Evolutionary conservation across 345 rosid genomes (phyloP).

Genomic region (Brassica cretica): DNA sequence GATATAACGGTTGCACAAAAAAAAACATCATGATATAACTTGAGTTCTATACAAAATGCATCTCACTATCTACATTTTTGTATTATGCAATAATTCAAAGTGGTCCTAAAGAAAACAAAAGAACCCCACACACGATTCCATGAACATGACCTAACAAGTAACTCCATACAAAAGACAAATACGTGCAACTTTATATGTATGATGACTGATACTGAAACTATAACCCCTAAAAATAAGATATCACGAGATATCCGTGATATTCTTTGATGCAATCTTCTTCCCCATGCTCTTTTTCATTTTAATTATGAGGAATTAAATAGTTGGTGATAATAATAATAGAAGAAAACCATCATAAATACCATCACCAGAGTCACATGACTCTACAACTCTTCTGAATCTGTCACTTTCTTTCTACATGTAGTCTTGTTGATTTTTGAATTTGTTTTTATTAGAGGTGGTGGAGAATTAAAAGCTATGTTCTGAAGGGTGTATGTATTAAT

Average conservation of each 20-base stretch:
- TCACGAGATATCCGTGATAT: constrained; percentile 73
- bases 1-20: too few relatives aligned
- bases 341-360: constrained; percentile 36
- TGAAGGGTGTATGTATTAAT: constrained; percentile 7
- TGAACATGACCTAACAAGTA: constrained; percentile 36
- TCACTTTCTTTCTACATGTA: constrained; percentile 42
- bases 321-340: constrained; percentile 27
- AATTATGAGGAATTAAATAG: constrained; percentile 16
- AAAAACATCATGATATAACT: background rate
- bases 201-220: constrained; percentile 47
- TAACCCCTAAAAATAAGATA: constrained; percentile 47
- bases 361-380: constrained; percentile 41
- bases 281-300: constrained; percentile 5
- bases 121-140: constrained; percentile 25
- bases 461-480: constrained; percentile 20
- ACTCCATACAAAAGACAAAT: constrained; percentile 27
- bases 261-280: constrained; percentile 41
- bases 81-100: constrained; percentile 2
- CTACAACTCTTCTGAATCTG: constrained; percentile 29
- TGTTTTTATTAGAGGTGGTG: background rate
- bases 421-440: constrained; percentile 5
- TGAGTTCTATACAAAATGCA: constrained; percentile 12
- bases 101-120: constrained; percentile 31
- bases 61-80: background rate
- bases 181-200: constrained; percentile 21